Evolutionary conservation across 148 eudicot genomes (phyloP), one percentile per base, ranked within the genome.

Genomic region (Vaccinium darrowii): DNA sequence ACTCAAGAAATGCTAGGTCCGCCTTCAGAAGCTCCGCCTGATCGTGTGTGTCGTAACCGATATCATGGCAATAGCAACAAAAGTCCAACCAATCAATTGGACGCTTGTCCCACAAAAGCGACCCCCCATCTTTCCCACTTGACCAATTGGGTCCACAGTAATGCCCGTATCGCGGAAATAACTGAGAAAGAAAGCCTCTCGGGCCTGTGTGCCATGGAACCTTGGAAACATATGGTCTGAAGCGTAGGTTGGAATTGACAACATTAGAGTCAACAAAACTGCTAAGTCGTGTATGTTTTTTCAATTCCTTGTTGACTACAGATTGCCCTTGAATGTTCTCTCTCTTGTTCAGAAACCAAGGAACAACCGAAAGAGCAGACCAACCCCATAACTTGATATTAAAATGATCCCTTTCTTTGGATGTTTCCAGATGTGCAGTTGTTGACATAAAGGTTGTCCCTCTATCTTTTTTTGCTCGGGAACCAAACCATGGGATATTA

Each of bases 91-190:
- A 95, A 91, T 97, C 99, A 78, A 95, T 95, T 5, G 99, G 98
- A 4, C 99, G 91, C 85, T 89, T 92, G 91, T 97, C 99, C 99
- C 99, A 97, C 4, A 97, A 85, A 47, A 83, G 93, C 21, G 99
- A 93, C 78, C 99, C 99, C 27, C 91, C 88, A 79, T 94, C 95
- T 86, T 91, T 97, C 58, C 99, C 99, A 86, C 99, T 97, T 0
- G 99, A 97, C 99, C 99, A 97, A 89, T 97, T 97, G 49, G 99
- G 99, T 25, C 99, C 99, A 87, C 99, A 97, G 81, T 97, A 97
- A 83, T 92, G 98, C 76, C 99, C 99, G 83, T 97, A 97, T 13
- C 99, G 88, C n/a, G 99, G 99, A 85, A 97, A 97, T 15, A 97
- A 76, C 90, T 94, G 92, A 58, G 98, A 97, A 72, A 97, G 86